Evolutionary conservation across 768 basidiomycete species (phyloP).

Genomic region (Mycena maculata): DNA sequence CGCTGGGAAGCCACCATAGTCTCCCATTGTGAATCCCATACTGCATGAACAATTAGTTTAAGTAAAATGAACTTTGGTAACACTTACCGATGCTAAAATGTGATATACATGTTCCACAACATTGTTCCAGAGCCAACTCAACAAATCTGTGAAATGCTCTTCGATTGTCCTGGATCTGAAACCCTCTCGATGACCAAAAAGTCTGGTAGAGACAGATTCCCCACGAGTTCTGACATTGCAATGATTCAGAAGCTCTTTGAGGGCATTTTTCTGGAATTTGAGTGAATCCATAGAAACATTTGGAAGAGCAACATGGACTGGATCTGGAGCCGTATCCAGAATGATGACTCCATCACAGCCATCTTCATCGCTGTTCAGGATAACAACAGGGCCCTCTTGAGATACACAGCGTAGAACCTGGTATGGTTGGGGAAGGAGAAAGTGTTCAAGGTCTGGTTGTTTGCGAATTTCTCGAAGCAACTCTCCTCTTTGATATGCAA

Average conservation of each 20-base stretch:
- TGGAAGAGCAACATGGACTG: conserved; percentile 18
- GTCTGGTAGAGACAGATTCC: too few relatives aligned
- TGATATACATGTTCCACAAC: conserved; percentile 23
- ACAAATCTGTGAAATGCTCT: too few relatives aligned
- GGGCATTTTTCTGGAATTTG: background rate
- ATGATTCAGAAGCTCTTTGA: conserved; percentile 11
- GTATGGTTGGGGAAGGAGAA: conserved; percentile 20
- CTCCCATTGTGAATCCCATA: too few relatives aligned
- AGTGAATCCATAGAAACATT: conserved; percentile 1
- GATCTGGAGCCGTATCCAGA: background rate
- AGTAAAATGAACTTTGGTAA: background rate
- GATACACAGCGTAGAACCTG: conserved; percentile 16
- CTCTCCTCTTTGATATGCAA: background rate
- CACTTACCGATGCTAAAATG: conserved; percentile 11
- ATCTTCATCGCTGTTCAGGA: conserved; percentile 26
- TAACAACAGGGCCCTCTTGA: conserved; percentile 29
- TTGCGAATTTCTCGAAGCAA: conserved; percentile 22
- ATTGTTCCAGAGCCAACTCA: conserved; percentile 18
- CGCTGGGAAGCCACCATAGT: too few relatives aligned
- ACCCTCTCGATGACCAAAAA: too few relatives aligned
- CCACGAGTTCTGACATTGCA: too few relatives aligned
- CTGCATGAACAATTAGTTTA: too few relatives aligned
- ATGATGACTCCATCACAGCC: too few relatives aligned
- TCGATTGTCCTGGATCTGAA: too few relatives aligned
- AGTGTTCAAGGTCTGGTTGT: conserved; percentile 31